A percentile compares a stretch with the other conserved stretches of the same genome.
Evolutionary conservation across 2,329 filamentous ascomycete genomes (phyloP).

Genomic region (Tolypocladium guangdongense): DNA sequence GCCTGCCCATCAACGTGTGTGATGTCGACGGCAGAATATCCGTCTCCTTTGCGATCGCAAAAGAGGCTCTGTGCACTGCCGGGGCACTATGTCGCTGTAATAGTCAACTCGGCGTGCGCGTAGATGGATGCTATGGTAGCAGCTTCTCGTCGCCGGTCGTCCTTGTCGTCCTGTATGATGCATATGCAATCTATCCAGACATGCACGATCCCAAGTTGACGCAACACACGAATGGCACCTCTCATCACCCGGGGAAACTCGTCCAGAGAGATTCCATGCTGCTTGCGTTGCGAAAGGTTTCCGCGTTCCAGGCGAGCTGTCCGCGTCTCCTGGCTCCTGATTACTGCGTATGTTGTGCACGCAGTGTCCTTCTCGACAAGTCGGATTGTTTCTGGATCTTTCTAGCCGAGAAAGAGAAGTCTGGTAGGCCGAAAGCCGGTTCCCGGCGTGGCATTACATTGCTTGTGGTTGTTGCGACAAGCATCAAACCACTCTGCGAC

Average conservation of each 20-base stretch:
- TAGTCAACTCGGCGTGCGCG: conserved; percentile 3
- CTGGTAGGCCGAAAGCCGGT: conserved; percentile 2
- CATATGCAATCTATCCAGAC: conserved; percentile 9
- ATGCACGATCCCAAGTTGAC: conserved; percentile 4
- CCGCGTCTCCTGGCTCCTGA: conserved; percentile 4
- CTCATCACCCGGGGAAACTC: conserved; percentile 5
- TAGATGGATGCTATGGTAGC: conserved; percentile 7
- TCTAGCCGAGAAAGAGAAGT: neutral
- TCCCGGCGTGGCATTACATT: too few species aligned
- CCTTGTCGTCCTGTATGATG: conserved; percentile 8
- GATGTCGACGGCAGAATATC: neutral
- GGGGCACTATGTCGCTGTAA: conserved; percentile 5
- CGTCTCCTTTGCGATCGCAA: neutral
- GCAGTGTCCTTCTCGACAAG: conserved; percentile 1
- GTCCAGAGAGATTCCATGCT: neutral
- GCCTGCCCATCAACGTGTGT: neutral
- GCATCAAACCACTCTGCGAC: too few species aligned
- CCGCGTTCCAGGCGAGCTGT: neutral
- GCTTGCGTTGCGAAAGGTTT: neutral
- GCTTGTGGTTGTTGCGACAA: too few species aligned
- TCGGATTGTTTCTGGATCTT: neutral
- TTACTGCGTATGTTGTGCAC: neutral
- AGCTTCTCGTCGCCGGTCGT: conserved; percentile 9
- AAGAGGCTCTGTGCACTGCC: conserved; percentile 4
- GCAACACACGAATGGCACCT: conserved; percentile 2